Evolutionary conservation across 176 grass and related monocot species (phyloP), one percentile per base, ranked within the genome.

Genomic region (Leersia perrieri): DNA sequence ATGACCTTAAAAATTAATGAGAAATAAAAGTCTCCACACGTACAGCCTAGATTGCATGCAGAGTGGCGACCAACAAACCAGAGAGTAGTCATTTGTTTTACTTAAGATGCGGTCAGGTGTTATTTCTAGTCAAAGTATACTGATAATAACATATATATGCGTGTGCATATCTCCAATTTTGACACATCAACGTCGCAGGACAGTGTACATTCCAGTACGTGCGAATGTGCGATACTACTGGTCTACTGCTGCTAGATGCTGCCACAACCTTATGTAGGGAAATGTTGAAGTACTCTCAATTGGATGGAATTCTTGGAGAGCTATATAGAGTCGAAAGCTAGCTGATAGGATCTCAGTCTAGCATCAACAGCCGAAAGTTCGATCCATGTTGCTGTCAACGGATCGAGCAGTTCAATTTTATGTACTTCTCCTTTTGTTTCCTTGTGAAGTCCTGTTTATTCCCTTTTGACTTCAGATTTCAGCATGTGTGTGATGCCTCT

Each of bases 341-440:
- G 40, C 70, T 13, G 42, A 16, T 53, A 3, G 20, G 20, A n/a
- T 53, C 42, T 16, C 1, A 22, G 42, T 73, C 16, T 2, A 7
- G 28, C 70, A 51, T 49, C 70, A 73, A n/a, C 70, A 33, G 5
- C 70, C 70, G 28, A 73, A 51, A 53, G 70, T n/a, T 30, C 70
- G 49, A 53, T 53, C 49, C 41, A 14, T 33, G 27, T 73, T 53
- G 42, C 70, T 33, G 9, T 73, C 47, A 42, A 49, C 7, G 25
- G 39, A 9, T 53, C 49, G 49, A 53, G 36, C 38, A 30, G 9
- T 27, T 53, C 68, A 29, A 29, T 49, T 53, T 51, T 29, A 22
- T 73, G 70, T 73, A 32, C 42, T 44, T 71, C 68, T 10, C 13
- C 41, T 5, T 29, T 53, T 73, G 70, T 73, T 73, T 26, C 3